Conservation (phyloP, 345 rosid genomes). For the Gossypium thurberi region DNA sequence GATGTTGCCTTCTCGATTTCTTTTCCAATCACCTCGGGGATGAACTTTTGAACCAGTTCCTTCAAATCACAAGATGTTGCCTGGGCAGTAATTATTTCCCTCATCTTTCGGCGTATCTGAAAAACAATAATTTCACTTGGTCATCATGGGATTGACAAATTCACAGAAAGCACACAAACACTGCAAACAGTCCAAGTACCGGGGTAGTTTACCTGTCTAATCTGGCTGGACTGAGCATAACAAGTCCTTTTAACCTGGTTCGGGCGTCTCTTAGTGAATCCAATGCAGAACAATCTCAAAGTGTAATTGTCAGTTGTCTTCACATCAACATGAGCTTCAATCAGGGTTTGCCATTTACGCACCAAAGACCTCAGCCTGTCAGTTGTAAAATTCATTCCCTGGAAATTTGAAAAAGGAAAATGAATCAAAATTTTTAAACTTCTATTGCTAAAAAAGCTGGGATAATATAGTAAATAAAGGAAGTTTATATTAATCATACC, state of each 20-base stretch:
- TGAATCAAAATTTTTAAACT: background rate
- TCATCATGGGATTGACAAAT: background rate
- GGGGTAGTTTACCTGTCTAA: slow-evolving; percentile 49
- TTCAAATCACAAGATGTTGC: slow-evolving; percentile 85
- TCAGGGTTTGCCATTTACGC: slow-evolving; percentile 89
- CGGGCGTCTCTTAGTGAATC: slow-evolving; percentile 88
- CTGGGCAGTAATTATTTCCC: slow-evolving; percentile 72
- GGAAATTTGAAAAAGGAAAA: background rate
- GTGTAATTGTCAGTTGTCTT: slow-evolving; percentile 89
- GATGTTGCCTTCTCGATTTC: slow-evolving; percentile 91
- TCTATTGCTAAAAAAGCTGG: background rate
- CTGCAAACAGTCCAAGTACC: background rate
- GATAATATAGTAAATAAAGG: background rate
- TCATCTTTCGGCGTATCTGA: slow-evolving; percentile 91
- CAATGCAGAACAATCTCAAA: slow-evolving; percentile 88
- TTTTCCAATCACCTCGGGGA: slow-evolving; percentile 78
- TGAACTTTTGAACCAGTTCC: slow-evolving; percentile 71
- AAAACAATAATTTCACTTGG: background rate
- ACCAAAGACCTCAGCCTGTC: slow-evolving; percentile 96
- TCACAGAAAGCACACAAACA: background rate
- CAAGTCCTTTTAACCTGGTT: slow-evolving; percentile 95
- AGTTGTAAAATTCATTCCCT: slow-evolving; percentile 96
- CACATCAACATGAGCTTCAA: slow-evolving; percentile 90
- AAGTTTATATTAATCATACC: slow-evolving; percentile 36
- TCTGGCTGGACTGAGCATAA: slow-evolving; percentile 95